phyloP scores from a whole-genome alignment of 2,329 filamentous ascomycete genomes.

The Microsporum canis region DNA sequence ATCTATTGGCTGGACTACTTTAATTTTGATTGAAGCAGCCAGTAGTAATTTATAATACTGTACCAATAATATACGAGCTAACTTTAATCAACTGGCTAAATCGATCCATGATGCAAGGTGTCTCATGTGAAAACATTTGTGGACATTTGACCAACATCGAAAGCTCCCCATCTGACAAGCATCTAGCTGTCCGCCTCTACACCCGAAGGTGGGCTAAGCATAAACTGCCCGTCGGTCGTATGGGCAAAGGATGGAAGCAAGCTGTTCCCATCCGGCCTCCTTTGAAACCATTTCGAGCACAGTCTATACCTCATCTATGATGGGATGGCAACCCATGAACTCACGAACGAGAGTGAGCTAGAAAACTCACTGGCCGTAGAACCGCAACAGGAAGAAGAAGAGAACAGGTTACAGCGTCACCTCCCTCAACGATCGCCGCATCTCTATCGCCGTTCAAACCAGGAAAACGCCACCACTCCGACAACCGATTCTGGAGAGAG shows the following conservation, averaged over 20 bases:
- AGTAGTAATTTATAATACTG: no score
- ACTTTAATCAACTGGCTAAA: no score
- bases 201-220: background rate
- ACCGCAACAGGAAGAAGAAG: background rate
- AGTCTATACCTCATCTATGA: slow-evolving; percentile 1
- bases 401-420: background rate
- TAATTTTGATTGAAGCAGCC: no score
- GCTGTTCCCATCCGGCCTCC: background rate
- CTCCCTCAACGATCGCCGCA: background rate
- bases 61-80: no score
- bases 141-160: background rate
- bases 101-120: no score
- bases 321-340: slow-evolving; percentile 5
- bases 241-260: slow-evolving; percentile 3
- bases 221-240: background rate
- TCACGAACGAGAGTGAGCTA: slow-evolving; percentile 2
- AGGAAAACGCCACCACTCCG: background rate
- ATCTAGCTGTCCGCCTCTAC: background rate
- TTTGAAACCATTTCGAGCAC: background rate
- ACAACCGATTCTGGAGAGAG: slow-evolving; percentile 17
- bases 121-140: no score
- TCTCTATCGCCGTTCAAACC: background rate
- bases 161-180: background rate
- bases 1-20: no score
- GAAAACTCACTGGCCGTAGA: background rate